Evolutionary conservation across 169 alveolate species (phyloP).

Genomic region (Cryptosporidium parvum): DNA sequence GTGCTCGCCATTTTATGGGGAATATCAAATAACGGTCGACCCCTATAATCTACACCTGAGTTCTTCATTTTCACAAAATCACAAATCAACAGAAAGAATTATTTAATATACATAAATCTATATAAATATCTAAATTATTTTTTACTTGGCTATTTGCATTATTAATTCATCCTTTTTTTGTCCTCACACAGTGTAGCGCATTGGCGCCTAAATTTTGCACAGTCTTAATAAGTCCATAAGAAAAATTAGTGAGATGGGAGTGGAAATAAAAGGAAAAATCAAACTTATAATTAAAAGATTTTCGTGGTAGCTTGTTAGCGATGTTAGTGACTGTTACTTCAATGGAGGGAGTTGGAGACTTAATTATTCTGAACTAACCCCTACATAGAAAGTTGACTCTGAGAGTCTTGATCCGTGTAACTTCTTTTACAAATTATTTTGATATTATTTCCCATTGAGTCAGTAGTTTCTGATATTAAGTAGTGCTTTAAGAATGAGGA

Average conservation of each 20-base stretch:
- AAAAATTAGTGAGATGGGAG: neutral
- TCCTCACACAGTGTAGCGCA: slow-evolving; percentile 44
- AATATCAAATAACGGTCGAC: slow-evolving; percentile 65
- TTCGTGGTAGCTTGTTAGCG: neutral
- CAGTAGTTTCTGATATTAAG: slow-evolving; percentile 40
- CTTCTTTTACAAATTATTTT: slow-evolving; percentile 41
- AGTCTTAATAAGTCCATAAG: neutral
- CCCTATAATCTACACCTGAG: slow-evolving; percentile 50
- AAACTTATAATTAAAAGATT: neutral
- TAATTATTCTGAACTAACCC: neutral
- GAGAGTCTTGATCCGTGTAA: slow-evolving; percentile 53
- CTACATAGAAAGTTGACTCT: slow-evolving; percentile 70
- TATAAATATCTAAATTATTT: slow-evolving; percentile 5
- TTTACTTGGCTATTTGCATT: neutral
- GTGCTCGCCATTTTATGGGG: slow-evolving; percentile 76
- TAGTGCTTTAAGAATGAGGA: slow-evolving; percentile 43
- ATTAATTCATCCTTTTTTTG: slow-evolving; percentile 26
- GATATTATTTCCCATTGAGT: slow-evolving; percentile 47
- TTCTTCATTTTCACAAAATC: neutral
- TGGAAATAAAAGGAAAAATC: neutral
- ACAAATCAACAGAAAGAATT: neutral
- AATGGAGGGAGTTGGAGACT: neutral
- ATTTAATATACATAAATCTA: neutral
- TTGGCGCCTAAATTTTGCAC: slow-evolving; percentile 43
- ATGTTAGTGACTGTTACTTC: neutral